Percentiles rank a stretch among this genome's conserved stretches.
Conservation (phyloP, 768 basidiomycete species). For the Podaxis sp. region DNA sequence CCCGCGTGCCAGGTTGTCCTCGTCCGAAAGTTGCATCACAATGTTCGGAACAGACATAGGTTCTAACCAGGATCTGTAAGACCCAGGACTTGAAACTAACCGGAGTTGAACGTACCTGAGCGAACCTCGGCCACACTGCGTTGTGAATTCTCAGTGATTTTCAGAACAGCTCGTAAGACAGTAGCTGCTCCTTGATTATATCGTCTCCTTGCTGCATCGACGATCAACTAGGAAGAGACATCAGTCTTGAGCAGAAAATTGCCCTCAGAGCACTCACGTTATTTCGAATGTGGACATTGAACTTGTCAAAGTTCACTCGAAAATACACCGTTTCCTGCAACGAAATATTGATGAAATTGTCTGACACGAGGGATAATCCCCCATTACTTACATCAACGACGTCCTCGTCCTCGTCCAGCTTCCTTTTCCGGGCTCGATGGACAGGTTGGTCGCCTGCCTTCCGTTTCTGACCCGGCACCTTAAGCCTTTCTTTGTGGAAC, state of each 20-base stretch:
- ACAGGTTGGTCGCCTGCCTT: conserved; percentile 37
- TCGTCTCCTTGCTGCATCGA: conserved; percentile 71
- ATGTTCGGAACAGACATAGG: conserved; percentile 68
- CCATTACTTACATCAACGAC: conserved; percentile 62
- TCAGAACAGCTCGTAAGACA: conserved; percentile 71
- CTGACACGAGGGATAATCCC: conserved; percentile 1
- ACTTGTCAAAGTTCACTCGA: conserved; percentile 86
- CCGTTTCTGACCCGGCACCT: conserved; percentile 51
- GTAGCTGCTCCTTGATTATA: conserved; percentile 75
- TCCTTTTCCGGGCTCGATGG: conserved; percentile 28
- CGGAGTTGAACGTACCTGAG: conserved; percentile 47
- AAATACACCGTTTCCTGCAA: conserved; percentile 71
- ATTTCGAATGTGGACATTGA: conserved; percentile 86
- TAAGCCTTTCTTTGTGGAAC: background rate
- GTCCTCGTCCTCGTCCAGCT: conserved; percentile 56
- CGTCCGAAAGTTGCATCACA: conserved; percentile 61
- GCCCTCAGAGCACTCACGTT: conserved; percentile 45
- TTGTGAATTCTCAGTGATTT: conserved; percentile 67
- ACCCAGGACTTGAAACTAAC: background rate
- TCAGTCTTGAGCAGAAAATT: conserved; percentile 9
- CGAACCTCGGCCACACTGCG: conserved; percentile 57
- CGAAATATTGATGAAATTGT: conserved; percentile 14
- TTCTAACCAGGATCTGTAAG: conserved; percentile 37
- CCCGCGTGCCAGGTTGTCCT: conserved; percentile 59
- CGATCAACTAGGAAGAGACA: conserved; percentile 59